phyloP scores from a whole-genome alignment of 169 alveolate genomes.

The Perkinsus marinus region DNA sequence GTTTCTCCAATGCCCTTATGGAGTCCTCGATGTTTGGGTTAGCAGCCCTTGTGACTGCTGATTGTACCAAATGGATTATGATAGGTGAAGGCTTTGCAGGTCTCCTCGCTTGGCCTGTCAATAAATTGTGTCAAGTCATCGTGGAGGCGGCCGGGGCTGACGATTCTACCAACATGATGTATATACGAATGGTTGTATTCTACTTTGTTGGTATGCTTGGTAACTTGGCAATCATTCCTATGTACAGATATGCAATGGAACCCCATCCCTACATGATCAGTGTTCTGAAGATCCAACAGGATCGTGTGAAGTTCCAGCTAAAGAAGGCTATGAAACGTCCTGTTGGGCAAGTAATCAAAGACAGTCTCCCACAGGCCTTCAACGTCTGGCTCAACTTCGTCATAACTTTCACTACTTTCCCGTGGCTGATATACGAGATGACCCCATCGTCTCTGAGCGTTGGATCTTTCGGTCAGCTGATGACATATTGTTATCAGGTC shows the following conservation, averaged over 20 bases:
- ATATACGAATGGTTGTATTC: neutral
- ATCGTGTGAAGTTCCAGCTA: neutral
- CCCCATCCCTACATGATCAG: neutral
- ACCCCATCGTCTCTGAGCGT: neutral
- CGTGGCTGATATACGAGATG: neutral
- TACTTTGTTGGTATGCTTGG: neutral
- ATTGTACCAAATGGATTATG: neutral
- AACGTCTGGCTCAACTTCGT: neutral
- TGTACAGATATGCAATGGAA: neutral
- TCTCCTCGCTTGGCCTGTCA: neutral
- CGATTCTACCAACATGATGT: neutral
- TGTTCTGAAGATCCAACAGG: neutral
- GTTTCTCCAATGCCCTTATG: neutral
- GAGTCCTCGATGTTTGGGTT: neutral
- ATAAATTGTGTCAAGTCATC: neutral
- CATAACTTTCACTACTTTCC: neutral
- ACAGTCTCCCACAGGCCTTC: neutral
- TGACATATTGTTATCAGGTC: neutral
- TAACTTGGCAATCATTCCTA: neutral
- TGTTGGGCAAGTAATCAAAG: neutral
- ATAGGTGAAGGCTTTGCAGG: neutral
- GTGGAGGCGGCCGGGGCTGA: neutral
- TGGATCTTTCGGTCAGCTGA: neutral
- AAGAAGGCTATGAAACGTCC: neutral
- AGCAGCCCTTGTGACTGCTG: neutral